Evolutionary conservation across 345 rosid species (phyloP).

Genomic region (Acer saccharum): DNA sequence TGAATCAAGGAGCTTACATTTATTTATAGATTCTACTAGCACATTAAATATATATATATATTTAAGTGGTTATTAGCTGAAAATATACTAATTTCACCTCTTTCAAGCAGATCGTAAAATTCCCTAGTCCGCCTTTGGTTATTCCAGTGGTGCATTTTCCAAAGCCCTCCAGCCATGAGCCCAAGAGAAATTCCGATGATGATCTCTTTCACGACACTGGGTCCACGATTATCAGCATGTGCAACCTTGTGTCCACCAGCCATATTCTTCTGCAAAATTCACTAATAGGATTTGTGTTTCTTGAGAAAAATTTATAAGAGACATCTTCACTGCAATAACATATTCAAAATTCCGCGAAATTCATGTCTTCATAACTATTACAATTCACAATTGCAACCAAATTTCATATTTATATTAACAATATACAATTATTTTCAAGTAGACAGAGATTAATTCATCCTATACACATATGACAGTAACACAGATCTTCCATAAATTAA

Average conservation of each 20-base stretch:
- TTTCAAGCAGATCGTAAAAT: slow-evolving; percentile 44
- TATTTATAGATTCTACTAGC: no score
- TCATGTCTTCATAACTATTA: neutral
- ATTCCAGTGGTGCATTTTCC: slow-evolving; percentile 55
- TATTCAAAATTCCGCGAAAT: neutral
- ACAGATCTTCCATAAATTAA: no score
- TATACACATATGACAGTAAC: no score
- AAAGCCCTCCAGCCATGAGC: slow-evolving; percentile 33
- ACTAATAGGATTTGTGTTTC: neutral
- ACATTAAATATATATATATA: no score
- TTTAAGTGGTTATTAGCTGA: neutral
- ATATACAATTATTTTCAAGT: no score
- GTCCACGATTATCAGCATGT: slow-evolving; percentile 34
- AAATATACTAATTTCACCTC: slow-evolving; percentile 35
- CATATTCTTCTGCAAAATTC: slow-evolving; percentile 15
- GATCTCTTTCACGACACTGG: slow-evolving; percentile 42
- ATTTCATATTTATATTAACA: no score
- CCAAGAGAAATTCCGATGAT: slow-evolving; percentile 30
- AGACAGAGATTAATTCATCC: no score
- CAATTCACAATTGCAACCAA: no score
- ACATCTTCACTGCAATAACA: neutral
- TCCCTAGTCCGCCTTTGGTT: slow-evolving; percentile 35
- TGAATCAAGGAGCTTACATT: no score
- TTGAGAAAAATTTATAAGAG: neutral
- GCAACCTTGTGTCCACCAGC: slow-evolving; percentile 27